Evolutionary conservation across 331 rosid species (phyloP).

Genomic region (Arachis monticola): DNA sequence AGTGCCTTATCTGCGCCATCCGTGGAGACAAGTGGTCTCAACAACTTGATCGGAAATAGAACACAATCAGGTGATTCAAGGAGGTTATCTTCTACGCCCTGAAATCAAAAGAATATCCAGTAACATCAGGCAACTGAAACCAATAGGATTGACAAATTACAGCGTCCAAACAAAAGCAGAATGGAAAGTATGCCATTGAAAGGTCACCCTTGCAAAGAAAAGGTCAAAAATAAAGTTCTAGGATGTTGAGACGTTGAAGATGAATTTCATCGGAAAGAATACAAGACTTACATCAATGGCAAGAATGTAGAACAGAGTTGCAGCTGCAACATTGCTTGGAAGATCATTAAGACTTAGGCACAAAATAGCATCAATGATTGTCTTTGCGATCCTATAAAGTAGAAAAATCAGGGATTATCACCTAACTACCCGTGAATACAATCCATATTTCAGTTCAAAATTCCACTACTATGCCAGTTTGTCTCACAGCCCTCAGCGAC

Average conservation of each 20-base stretch:
- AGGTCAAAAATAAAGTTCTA: constrained; percentile 4
- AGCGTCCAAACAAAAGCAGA: constrained; percentile 10
- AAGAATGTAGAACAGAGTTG: constrained; percentile 81
- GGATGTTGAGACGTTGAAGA: constrained; percentile 13
- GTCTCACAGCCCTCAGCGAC: not conserved
- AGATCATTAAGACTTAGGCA: constrained; percentile 79
- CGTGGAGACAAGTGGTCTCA: constrained; percentile 72
- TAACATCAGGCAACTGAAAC: constrained; percentile 26
- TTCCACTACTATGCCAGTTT: not conserved
- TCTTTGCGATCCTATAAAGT: constrained; percentile 82
- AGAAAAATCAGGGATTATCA: constrained; percentile 30
- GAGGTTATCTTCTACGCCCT: constrained; percentile 96
- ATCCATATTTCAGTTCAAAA: constrained; percentile 24
- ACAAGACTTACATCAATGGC: constrained; percentile 83
- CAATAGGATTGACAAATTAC: not conserved
- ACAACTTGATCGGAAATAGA: constrained; percentile 77
- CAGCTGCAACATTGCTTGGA: constrained; percentile 90
- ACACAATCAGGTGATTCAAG: constrained; percentile 77
- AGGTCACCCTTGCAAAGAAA: constrained; percentile 16
- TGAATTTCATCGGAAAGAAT: constrained; percentile 13
- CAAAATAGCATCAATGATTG: constrained; percentile 80
- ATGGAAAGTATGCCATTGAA: constrained; percentile 28
- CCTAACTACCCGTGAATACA: constrained; percentile 24
- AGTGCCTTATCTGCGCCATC: constrained; percentile 71
- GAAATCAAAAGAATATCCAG: constrained; percentile 41